phyloP scores from a whole-genome alignment of 2,329 filamentous ascomycete genomes.

The Sclerotinia subarctica region DNA sequence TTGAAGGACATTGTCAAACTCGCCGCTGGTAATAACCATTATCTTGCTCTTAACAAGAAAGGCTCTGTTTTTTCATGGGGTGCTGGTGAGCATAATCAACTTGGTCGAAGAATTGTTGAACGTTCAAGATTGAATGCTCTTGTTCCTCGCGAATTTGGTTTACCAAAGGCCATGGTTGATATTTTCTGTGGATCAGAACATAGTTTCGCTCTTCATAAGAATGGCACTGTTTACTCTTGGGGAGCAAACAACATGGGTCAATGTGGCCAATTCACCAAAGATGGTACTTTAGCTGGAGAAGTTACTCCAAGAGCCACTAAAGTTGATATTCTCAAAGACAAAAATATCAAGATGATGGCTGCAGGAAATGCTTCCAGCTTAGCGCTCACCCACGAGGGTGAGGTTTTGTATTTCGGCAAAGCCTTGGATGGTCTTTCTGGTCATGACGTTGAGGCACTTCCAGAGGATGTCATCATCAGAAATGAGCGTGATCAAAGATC shows the following conservation, averaged over 20 bases:
- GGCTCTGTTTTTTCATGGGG: conserved; percentile 63
- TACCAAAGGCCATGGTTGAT: conserved; percentile 22
- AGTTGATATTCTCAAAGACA: conserved; percentile 56
- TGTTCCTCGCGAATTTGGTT: conserved; percentile 23
- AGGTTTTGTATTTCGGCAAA: conserved; percentile 61
- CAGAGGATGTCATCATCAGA: conserved; percentile 53
- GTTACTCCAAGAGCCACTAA: conserved; percentile 67
- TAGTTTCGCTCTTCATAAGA: conserved; percentile 69
- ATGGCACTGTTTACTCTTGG: conserved; percentile 73
- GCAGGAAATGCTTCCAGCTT: conserved; percentile 56
- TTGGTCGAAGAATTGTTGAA: conserved; percentile 48
- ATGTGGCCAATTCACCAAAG: conserved; percentile 56
- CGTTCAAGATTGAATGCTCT: conserved; percentile 29
- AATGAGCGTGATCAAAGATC: conserved; percentile 64
- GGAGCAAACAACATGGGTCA: conserved; percentile 85
- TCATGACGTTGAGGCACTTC: conserved; percentile 53
- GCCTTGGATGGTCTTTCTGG: conserved; percentile 55
- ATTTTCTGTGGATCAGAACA: conserved; percentile 66
- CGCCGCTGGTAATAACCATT: conserved; percentile 55
- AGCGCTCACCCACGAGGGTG: conserved; percentile 53
- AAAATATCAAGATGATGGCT: conserved; percentile 51
- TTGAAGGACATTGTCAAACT: conserved; percentile 54
- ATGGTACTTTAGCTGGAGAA: conserved; percentile 63
- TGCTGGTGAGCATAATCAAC: conserved; percentile 59
- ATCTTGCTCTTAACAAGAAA: conserved; percentile 54